Conservation (phyloP, 176 grass and related monocot species). For the Bonia amplexicaulis region DNA sequence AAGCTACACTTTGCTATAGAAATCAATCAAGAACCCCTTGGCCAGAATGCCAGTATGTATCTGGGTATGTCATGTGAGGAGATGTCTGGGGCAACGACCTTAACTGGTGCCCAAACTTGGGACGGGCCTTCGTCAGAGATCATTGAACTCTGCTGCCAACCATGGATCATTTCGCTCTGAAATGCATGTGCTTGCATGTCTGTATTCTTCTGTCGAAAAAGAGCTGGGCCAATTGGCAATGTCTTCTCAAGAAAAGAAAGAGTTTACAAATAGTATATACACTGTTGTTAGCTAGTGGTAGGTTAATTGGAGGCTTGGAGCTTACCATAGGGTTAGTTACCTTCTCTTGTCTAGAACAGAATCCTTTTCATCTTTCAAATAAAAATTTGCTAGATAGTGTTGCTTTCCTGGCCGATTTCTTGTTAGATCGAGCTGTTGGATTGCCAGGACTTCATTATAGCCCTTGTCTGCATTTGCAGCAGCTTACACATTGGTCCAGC, state of each 20-base stretch:
- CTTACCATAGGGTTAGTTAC: not conserved
- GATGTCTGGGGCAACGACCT: conserved; percentile 7
- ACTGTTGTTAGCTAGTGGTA: not conserved
- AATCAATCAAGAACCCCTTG: not conserved
- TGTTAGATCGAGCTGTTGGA: not conserved
- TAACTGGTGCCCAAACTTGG: conserved; percentile 12
- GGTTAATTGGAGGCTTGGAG: not conserved
- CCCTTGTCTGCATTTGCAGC: not conserved
- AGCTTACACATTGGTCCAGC: not conserved
- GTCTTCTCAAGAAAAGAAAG: not conserved
- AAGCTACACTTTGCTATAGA: not conserved
- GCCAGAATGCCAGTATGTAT: not conserved
- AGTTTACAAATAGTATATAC: not conserved
- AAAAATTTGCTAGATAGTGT: not conserved
- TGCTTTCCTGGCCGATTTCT: not conserved
- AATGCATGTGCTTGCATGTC: not conserved
- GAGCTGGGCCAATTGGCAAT: not conserved
- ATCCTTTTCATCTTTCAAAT: not conserved
- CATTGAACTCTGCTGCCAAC: not conserved
- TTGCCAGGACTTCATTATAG: not conserved
- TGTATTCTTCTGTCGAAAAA: not conserved
- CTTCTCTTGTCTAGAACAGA: not conserved
- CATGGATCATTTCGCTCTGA: too few relatives aligned
- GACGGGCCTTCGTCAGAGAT: not conserved
- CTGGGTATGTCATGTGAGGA: not conserved